Evolutionary conservation across 2,329 filamentous ascomycete species (phyloP).

Genomic region (Trichoderma polysporum): DNA sequence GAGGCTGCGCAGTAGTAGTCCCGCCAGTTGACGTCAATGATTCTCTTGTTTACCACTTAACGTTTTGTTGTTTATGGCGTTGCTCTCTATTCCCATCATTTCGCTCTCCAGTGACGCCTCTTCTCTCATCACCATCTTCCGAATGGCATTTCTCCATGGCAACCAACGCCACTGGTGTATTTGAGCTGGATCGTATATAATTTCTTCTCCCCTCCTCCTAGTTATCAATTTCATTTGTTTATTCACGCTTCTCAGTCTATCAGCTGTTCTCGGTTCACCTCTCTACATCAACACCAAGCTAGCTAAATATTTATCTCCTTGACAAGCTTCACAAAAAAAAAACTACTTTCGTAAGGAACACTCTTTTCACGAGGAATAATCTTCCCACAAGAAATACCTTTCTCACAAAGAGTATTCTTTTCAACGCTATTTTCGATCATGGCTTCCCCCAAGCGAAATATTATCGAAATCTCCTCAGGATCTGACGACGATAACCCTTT

Average conservation of each 20-base stretch:
- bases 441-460: not conserved
- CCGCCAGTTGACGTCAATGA: not conserved
- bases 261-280: too few relatives aligned
- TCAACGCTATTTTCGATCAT: not conserved
- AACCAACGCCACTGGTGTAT: not conserved
- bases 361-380: too few relatives aligned
- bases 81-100: not conserved
- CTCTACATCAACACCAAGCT: too few relatives aligned
- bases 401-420: not conserved
- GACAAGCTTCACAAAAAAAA: too few relatives aligned
- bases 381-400: not conserved
- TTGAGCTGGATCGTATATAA: not conserved
- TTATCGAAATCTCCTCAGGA: slow-evolving; percentile 12
- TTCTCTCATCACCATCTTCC: not conserved
- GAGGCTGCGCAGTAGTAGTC: not conserved
- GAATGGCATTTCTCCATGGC: not conserved
- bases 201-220: not conserved
- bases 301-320: too few relatives aligned
- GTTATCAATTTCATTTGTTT: not conserved
- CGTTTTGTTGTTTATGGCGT: not conserved
- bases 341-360: too few relatives aligned
- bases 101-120: not conserved
- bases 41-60: not conserved
- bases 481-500: slow-evolving; percentile 11
- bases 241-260: not conserved